Base-by-base conservation (phyloP, 768 basidiomycete genomes). In the Lanmaoa rubissima region DNA sequence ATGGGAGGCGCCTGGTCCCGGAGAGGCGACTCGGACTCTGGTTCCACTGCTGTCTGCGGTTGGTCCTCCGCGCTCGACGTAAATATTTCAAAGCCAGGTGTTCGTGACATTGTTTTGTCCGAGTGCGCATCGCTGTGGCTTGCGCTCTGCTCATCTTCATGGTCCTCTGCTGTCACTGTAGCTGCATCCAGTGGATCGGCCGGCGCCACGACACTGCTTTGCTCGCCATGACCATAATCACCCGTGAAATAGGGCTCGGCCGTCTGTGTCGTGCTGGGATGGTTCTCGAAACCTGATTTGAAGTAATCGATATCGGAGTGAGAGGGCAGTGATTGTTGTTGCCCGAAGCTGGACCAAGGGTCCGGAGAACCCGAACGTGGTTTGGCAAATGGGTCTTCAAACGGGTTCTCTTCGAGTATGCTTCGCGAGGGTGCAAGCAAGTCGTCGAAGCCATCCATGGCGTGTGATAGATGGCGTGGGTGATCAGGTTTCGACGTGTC, bases 401-500 rank as follows among this genome's bases (percentile, higher is more conserved):
- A 91, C 0, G 89, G 89, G 63, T 91, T 90, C 54, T 83, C 79
- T 67, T 88, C 86, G n/a, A 90, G 75, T 39, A 75, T 78, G 62
- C 72, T 76, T 62, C 82, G 80, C 28, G 87, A 85, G 51, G 82
- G 78, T 12, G 76, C 76, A 36, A 92, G 78, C 47, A 92, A 71
- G 72, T 92, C 89, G 75, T 91, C 89, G 69, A 92, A 92, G 65
- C 81, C 76, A 71, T 88, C 87, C 88, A 90, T 90, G 44, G 28
- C 32, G 60, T 45, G 60, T 55, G 42, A 51, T 31, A 28, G 43
- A 41, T 42, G 34, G 24, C 44, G 35, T 19, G 42, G 5, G 7
- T 39, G 51, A 52, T 32, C 17, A 10, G 5, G 48, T 46, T 42
- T 40, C 21, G 55, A 44, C 31, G 45, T 43, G 26, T 46, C 45